Conservation (phyloP, 805 yeast genomes). For the Candida nemodendra region DNA sequence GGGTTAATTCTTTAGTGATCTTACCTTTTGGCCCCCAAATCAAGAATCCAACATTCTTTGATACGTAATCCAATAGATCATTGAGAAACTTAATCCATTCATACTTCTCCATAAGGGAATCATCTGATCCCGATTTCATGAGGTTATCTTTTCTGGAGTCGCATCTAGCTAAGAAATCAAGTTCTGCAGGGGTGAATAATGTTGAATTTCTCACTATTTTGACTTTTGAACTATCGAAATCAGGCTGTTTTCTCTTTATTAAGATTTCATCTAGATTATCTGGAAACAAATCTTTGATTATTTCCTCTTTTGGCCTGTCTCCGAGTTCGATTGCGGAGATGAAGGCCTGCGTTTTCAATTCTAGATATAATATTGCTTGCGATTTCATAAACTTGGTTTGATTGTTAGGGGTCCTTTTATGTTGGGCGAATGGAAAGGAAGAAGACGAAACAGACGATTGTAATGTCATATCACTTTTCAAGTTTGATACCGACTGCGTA, state of each 20-base stretch:
- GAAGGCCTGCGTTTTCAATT: conserved; percentile 92
- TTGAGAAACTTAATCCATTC: conserved; percentile 84
- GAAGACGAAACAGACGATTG: conserved; percentile 16
- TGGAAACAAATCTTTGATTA: conserved; percentile 77
- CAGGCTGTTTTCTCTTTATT: conserved; percentile 37
- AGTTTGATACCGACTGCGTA: conserved; percentile 32
- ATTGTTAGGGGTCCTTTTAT: conserved; percentile 16
- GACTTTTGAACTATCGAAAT: conserved; percentile 22
- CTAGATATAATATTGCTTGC: conserved; percentile 77
- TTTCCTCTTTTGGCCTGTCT: conserved; percentile 60
- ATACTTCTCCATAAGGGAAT: conserved; percentile 64
- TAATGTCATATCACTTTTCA: conserved; percentile 21
- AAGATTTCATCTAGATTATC: conserved; percentile 51
- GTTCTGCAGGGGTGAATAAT: conserved; percentile 67
- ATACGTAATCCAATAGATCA: conserved; percentile 74
- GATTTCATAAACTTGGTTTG: conserved; percentile 59
- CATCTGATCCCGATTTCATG: conserved; percentile 43
- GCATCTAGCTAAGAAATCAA: conserved; percentile 76
- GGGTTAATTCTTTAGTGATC: conserved; percentile 25
- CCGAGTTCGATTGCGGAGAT: conserved; percentile 77
- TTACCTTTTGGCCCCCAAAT: conserved; percentile 59
- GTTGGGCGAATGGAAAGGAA: conserved; percentile 9
- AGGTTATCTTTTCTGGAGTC: conserved; percentile 65
- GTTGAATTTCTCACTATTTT: conserved; percentile 30
- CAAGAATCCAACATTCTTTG: conserved; percentile 68